Evolutionary conservation across 805 yeast genomes (phyloP).

Genomic region (Cyberlindnera sargentensis): DNA sequence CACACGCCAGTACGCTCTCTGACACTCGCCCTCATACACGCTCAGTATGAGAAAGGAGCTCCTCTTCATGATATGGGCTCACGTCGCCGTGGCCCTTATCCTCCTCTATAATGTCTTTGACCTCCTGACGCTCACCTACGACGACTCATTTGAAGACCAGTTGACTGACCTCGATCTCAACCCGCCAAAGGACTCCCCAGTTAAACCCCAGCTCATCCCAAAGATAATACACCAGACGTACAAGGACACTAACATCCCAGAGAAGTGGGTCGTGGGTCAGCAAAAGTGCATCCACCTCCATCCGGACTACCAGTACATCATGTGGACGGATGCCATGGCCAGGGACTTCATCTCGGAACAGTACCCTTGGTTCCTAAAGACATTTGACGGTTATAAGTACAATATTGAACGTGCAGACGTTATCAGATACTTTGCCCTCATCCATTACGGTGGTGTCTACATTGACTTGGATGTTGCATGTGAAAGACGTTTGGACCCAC

Average conservation of each 20-base stretch:
- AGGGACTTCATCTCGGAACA: slow-evolving; percentile 69
- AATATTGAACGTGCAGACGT: slow-evolving; percentile 90
- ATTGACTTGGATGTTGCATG: slow-evolving; percentile 91
- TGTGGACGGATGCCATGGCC: slow-evolving; percentile 88
- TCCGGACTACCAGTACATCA: slow-evolving; percentile 79
- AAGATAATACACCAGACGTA: slow-evolving; percentile 92
- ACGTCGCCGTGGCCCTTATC: slow-evolving; percentile 35
- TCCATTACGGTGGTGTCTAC: slow-evolving; percentile 84
- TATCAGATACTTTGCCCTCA: slow-evolving; percentile 76
- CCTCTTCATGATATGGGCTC: slow-evolving; percentile 53
- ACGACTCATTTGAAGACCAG: slow-evolving; percentile 61
- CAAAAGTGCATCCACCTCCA: slow-evolving; percentile 69
- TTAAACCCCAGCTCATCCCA: slow-evolving; percentile 60
- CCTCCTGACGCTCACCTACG: slow-evolving; percentile 65
- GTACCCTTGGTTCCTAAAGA: slow-evolving; percentile 79
- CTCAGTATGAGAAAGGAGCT: slow-evolving; percentile 57
- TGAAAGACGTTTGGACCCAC: slow-evolving; percentile 68
- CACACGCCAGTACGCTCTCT: no score
- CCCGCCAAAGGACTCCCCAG: slow-evolving; percentile 36
- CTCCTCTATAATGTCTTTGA: slow-evolving; percentile 59
- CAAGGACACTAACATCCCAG: slow-evolving; percentile 73
- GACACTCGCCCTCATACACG: not conserved
- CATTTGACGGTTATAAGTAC: slow-evolving; percentile 71
- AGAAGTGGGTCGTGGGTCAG: slow-evolving; percentile 73
- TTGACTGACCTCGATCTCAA: slow-evolving; percentile 56